Evolutionary conservation across 352 stramenopile species (phyloP).

Genomic region (Phytopythium sindhum): DNA sequence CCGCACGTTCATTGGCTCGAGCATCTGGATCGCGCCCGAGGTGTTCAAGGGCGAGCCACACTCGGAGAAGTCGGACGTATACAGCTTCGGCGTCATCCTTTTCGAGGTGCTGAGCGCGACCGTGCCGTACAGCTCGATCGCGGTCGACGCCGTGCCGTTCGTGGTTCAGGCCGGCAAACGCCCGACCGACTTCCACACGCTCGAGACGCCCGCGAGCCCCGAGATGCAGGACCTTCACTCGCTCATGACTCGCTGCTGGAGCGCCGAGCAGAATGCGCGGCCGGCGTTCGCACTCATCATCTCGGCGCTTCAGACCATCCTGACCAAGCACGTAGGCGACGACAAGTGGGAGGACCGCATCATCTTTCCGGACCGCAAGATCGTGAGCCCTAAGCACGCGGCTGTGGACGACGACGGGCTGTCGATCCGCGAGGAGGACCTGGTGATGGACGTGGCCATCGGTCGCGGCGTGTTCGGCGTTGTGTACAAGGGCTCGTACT

Average conservation of each 20-base stretch:
- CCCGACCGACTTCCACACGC: slow-evolving; percentile 66
- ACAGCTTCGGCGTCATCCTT: slow-evolving; percentile 82
- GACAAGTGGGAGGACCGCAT: slow-evolving; percentile 85
- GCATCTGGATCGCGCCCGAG: slow-evolving; percentile 89
- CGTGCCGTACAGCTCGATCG: slow-evolving; percentile 76
- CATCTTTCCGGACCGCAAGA: slow-evolving; percentile 75
- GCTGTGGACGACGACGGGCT: slow-evolving; percentile 58
- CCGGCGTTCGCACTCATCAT: slow-evolving; percentile 85
- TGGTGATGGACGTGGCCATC: slow-evolving; percentile 67
- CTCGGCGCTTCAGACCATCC: slow-evolving; percentile 59
- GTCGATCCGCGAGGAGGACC: slow-evolving; percentile 75
- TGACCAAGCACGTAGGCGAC: slow-evolving; percentile 64
- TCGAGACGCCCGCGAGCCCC: slow-evolving; percentile 41
- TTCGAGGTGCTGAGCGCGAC: slow-evolving; percentile 66
- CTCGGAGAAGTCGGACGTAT: slow-evolving; percentile 88
- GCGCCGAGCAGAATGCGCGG: slow-evolving; percentile 52
- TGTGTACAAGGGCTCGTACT: slow-evolving; percentile 84
- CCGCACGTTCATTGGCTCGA: slow-evolving; percentile 79
- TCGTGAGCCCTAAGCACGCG: slow-evolving; percentile 48
- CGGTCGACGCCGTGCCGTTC: slow-evolving; percentile 77
- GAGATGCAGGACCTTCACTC: slow-evolving; percentile 64
- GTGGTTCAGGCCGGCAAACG: slow-evolving; percentile 77
- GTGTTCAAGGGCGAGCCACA: slow-evolving; percentile 86
- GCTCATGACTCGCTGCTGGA: slow-evolving; percentile 83
- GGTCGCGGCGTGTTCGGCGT: slow-evolving; percentile 77